Evolutionary conservation across 306 rosid genomes (phyloP), one percentile per base, ranked within the genome.

Genomic region (Potentilla sterilis): DNA sequence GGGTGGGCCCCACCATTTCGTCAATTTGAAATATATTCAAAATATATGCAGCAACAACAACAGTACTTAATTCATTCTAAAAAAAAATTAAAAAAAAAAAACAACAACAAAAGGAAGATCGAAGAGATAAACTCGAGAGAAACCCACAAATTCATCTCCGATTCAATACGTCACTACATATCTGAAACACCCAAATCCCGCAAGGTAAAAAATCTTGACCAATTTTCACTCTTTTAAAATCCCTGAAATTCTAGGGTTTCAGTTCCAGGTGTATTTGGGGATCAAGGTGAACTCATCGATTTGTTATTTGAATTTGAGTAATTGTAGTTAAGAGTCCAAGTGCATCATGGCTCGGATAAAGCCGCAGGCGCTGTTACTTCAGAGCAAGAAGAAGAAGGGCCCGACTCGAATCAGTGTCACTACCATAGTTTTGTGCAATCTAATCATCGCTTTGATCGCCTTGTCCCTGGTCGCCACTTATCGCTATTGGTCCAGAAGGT

Each of bases 321-420:
- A 52, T 76, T 68, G 15, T 3, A 32, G 75, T 73, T 77, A 9
- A 9, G 44, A 46, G 52, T 47, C 15, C 4, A 40, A 77, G 69
- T 81, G 28, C 11, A 32, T 62, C 47, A 83, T 83, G 86, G 86
- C 83, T 28, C 78, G 86, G 62, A 79, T 83, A 67, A 83, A 83
- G 77, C 86, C 86, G 7, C 86, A 83, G 66, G 82, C 86, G 18
- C 58, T 83, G 58, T 57, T 83, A 66, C 54, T 79, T 57, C 86
- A 79, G 11, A 83, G 86, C 80, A 83, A 83, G 24, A 83, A 83
- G 86, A 83, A 83, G 72, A 83, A 83, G 47, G 86, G 83, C 12
- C 86, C 83, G 14, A 75, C 77, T 75, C 83, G 86, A 54, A 75
- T 83, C 75, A 79, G 86, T 78, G 73, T 67, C 24, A 40, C 86